phyloP scores from a whole-genome alignment of 768 basidiomycete genomes.

The Leccinum disarticulatum region DNA sequence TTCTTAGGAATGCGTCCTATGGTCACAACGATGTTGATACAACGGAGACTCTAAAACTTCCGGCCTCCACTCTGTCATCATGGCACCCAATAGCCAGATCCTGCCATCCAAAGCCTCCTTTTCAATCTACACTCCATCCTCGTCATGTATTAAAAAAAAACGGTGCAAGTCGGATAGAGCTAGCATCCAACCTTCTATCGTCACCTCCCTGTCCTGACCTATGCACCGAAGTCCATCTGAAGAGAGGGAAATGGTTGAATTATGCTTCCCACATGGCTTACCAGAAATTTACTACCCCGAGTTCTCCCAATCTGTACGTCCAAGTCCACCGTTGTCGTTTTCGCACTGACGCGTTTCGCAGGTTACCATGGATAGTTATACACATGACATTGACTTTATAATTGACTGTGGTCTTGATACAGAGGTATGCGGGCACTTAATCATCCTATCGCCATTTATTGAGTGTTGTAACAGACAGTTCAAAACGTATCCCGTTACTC shows the following conservation, averaged over 20 bases:
- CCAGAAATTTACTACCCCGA: neutral
- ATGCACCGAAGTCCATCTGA: neutral
- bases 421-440: neutral
- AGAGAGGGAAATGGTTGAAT: neutral
- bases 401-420: too few relatives aligned
- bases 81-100: neutral
- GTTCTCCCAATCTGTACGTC: neutral
- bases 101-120: neutral
- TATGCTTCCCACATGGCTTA: neutral
- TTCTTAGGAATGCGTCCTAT: neutral
- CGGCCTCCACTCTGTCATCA: neutral
- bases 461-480: neutral
- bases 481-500: neutral
- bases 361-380: neutral
- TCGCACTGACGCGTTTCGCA: neutral
- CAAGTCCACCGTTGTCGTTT: neutral
- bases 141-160: neutral
- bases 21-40: neutral
- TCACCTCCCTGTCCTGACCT: neutral
- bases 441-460: neutral
- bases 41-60: neutral
- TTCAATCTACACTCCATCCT: neutral
- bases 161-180: neutral
- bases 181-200: neutral
- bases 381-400: too few relatives aligned